A percentile compares a stretch with the other conserved stretches of the same genome.
Conservation (phyloP, 495 filamentous ascomycete genomes). For the Aspergillus avenaceus region DNA sequence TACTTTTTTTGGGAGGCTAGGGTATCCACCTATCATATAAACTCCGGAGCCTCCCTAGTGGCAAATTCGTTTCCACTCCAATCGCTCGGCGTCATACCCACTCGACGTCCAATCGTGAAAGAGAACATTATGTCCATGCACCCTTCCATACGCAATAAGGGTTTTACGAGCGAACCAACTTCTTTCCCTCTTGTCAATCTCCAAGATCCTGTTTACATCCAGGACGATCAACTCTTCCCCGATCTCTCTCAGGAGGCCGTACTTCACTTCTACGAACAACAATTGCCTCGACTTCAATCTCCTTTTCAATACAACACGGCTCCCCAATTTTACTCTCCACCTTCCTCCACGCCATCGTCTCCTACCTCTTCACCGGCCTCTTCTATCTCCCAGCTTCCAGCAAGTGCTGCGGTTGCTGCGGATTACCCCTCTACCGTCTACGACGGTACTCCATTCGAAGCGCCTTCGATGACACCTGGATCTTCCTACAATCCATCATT, state of each 20-base stretch:
- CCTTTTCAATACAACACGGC: slow-evolving; percentile 34
- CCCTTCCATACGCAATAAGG: slow-evolving; percentile 45
- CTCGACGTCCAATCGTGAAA: slow-evolving; percentile 18
- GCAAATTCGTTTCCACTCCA: slow-evolving; percentile 23
- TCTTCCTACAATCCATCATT: slow-evolving; percentile 43
- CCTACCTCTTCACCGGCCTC: slow-evolving; percentile 38
- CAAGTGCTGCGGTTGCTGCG: slow-evolving; percentile 20
- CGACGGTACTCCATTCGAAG: slow-evolving; percentile 36
- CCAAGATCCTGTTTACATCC: slow-evolving; percentile 38
- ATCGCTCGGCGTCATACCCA: slow-evolving; percentile 24
- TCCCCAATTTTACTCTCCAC: slow-evolving; percentile 36
- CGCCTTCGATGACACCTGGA: slow-evolving; percentile 45
- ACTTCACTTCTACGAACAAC: slow-evolving; percentile 20
- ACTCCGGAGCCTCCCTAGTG: slow-evolving; percentile 29
- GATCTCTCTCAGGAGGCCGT: slow-evolving; percentile 30
- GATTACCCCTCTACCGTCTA: slow-evolving; percentile 22
- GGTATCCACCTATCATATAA: slow-evolving; percentile 27
- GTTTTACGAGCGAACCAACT: slow-evolving; percentile 41
- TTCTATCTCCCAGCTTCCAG: slow-evolving; percentile 30
- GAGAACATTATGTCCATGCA: slow-evolving; percentile 43
- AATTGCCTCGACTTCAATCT: slow-evolving; percentile 29
- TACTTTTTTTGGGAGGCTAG: slow-evolving; percentile 11
- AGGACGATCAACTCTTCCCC: slow-evolving; percentile 42
- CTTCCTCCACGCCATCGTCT: slow-evolving; percentile 39
- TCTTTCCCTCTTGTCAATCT: slow-evolving; percentile 24